Evolutionary conservation across 202 grass and related monocot genomes (phyloP), one percentile per base, ranked within the genome.

Genomic region (Schoenoplectus triqueter): DNA sequence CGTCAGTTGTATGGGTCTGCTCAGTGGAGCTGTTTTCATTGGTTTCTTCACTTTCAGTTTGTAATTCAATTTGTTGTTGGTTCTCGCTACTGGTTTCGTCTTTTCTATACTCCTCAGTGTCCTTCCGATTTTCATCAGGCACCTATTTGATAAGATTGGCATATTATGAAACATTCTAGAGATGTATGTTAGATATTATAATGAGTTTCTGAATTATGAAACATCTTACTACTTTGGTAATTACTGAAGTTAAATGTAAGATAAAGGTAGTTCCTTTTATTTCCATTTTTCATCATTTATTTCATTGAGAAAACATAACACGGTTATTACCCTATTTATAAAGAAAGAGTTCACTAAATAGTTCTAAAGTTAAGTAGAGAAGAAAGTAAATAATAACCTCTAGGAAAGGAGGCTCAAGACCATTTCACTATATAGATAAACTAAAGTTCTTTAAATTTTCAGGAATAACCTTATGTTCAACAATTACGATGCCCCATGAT

Each of bases 1-100:
- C 77, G 3, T 50, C 83, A 65, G 19, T 80, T 3, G 18, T 48
- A 69, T 51, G 40, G 2, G 10, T 83, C 1, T 50, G 77, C 52
- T 77, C 60, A 7, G 76, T 73, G 2, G 42, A 1, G 13, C 42
- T 72, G 10, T 81, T 83, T 69, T 87, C 86, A 9, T 57, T 55
- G 2, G 21, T 78, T 1, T 89, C 90, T 19, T 87, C 92, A 1
- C 50, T 80, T 55, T 70, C 65, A 1, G n/a, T 46, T 69, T 68
- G 88, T 7, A 47, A 0, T 11, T 89, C 75, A 41, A 15, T 14
- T 79, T 79, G 75, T 60, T 79, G 75, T 45, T 79, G 75, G 75
- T 79, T 79, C 14, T 79, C 75, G 3, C 15, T 69, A 64, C 14
- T 70, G 21, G 64, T 64, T 9, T 70, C 64, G 14, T 89, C 75